Evolutionary conservation across 192 early-diverging fungal species (phyloP).

Genomic region (Entomortierella lignicola): DNA sequence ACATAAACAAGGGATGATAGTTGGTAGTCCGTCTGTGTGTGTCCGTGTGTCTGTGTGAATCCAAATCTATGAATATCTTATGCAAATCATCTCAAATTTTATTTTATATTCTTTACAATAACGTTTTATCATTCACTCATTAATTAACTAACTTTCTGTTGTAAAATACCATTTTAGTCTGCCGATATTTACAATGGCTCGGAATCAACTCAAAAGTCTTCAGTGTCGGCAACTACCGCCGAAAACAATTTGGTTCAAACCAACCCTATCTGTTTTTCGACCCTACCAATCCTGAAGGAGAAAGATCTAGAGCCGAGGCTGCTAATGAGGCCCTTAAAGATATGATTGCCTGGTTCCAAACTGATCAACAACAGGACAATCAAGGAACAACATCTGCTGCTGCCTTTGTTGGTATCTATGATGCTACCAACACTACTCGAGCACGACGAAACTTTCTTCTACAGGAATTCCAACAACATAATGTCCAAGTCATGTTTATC

Average conservation of each 20-base stretch:
- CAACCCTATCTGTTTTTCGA: constrained; percentile 92
- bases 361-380: constrained; percentile 56
- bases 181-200: constrained; percentile 96
- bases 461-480: constrained; percentile 72
- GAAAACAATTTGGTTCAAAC: constrained; percentile 84
- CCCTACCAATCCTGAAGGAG: constrained; percentile 79
- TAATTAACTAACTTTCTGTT: too few species aligned
- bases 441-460: constrained; percentile 78
- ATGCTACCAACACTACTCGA: constrained; percentile 96
- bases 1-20: too few species aligned
- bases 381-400: not conserved
- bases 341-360: constrained; percentile 91
- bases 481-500: constrained; percentile 95
- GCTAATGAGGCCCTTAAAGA: constrained; percentile 86
- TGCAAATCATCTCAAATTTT: too few species aligned
- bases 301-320: constrained; percentile 77
- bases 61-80: not conserved
- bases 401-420: constrained; percentile 91
- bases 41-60: not conserved
- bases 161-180: constrained; percentile 72
- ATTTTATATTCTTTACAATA: too few species aligned
- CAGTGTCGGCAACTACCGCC: constrained; percentile 98
- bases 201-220: constrained; percentile 94
- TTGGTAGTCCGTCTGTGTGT: too few species aligned
- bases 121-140: too few species aligned